These are phyloP conservation scores for Stachybotrys echinatus DNA, from an alignment of 2,329 filamentous ascomycete genomes.

Conservation along the genomic window DNA sequence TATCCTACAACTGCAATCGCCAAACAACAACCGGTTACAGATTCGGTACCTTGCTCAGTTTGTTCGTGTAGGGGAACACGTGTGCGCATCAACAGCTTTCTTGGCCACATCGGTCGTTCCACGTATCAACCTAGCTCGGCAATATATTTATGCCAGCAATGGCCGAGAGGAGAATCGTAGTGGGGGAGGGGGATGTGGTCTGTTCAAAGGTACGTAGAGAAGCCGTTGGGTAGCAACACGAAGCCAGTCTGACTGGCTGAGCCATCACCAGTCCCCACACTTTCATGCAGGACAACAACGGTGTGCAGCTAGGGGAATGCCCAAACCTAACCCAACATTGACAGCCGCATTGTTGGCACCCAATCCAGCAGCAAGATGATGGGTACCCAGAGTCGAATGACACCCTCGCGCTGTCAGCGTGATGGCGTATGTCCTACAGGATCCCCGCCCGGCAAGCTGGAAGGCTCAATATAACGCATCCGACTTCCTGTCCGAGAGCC, in stretches of 20 bases:
- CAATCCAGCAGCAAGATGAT: background rate
- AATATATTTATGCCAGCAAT: too few relatives aligned
- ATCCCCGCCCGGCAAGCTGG: background rate
- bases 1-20: too few relatives aligned
- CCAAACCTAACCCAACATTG: background rate
- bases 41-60: too few relatives aligned
- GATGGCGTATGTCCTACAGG: background rate
- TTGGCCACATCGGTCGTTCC: background rate
- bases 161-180: too few relatives aligned
- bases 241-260: slow-evolving; percentile 4
- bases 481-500: background rate
- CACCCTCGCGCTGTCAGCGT: background rate
- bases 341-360: background rate
- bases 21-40: too few relatives aligned
- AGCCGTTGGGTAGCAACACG: background rate
- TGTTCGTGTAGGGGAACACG: too few relatives aligned
- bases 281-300: background rate
- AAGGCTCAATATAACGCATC: background rate
- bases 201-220: background rate
- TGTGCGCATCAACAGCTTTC: too few relatives aligned
- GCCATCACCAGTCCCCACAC: background rate
- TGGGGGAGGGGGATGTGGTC: too few relatives aligned
- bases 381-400: background rate
- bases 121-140: too few relatives aligned
- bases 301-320: background rate